Conservation (phyloP, 2,329 filamentous ascomycete genomes). For the Fusarium sterilihyphosum region DNA sequence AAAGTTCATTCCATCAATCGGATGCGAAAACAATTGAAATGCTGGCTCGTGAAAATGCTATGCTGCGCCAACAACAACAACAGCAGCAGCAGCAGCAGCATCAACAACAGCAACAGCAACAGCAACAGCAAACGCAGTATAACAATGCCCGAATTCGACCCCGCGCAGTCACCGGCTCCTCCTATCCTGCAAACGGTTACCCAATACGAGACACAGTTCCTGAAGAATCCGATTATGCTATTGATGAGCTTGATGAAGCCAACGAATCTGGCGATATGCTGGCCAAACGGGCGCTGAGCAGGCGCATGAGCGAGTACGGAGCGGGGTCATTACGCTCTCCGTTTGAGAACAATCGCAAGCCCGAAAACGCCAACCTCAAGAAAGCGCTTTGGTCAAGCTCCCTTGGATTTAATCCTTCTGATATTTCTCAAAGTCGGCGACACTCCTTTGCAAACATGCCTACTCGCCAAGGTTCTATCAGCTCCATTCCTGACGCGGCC, state of each 20-base stretch:
- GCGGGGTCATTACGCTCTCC: slow-evolving; percentile 58
- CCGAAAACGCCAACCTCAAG: slow-evolving; percentile 68
- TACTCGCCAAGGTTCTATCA: slow-evolving; percentile 71
- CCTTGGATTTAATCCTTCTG: slow-evolving; percentile 71
- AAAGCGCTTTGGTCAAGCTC: slow-evolving; percentile 78
- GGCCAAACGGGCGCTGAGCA: slow-evolving; percentile 56
- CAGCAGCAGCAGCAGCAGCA: slow-evolving; percentile 51
- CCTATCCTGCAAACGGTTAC: slow-evolving; percentile 67
- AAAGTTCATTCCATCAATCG: slow-evolving; percentile 62
- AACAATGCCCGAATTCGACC: slow-evolving; percentile 65
- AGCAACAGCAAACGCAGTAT: slow-evolving; percentile 61
- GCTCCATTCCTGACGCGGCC: slow-evolving; percentile 65
- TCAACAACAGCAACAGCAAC: slow-evolving; percentile 44
- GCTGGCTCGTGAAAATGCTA: slow-evolving; percentile 69
- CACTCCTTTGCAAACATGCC: slow-evolving; percentile 82
- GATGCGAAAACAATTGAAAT: slow-evolving; percentile 72
- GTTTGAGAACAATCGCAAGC: slow-evolving; percentile 68
- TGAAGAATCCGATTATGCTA: slow-evolving; percentile 76
- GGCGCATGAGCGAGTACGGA: slow-evolving; percentile 68
- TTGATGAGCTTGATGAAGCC: slow-evolving; percentile 74
- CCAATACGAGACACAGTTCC: slow-evolving; percentile 68
- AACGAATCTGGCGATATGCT: slow-evolving; percentile 61
- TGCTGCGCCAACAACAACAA: slow-evolving; percentile 61
- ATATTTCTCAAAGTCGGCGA: slow-evolving; percentile 77
- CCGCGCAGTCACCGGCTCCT: slow-evolving; percentile 65